Base-by-base conservation (phyloP, 805 yeast species). In the Candida ficus region DNA sequence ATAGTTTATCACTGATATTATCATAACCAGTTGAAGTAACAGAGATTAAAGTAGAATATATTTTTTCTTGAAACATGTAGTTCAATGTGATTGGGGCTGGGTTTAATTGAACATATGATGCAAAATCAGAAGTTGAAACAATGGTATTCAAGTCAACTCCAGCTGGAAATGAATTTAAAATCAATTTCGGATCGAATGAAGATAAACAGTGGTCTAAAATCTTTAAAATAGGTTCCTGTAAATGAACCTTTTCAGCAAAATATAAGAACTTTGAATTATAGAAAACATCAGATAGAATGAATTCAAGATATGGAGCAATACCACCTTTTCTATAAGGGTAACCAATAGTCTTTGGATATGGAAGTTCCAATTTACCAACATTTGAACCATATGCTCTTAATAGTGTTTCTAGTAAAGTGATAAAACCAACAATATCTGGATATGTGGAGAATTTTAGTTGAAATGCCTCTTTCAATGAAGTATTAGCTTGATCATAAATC, bases 221-320 rank as follows among this genome's bases (percentile, higher is more conserved):
- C 2, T 67, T 59, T 30, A 88, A 54, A 20, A 86, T 67, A 1
- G 73, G 67, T 3, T 60, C 46, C 52, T 85, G 90, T 10, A 90
- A 50, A 2, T 68, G 57, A 21, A 64, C 49, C 34, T 54, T 59
- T 14, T 52, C 63, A 25, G 64, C 45, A 11, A 69, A 55, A 22
- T 56, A 56, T 5, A 75, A 57, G 8, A 67, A 60, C 3, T 63
- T 54, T 3, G 85, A 64, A 20, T 76, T 73, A 7, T 71, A 73
- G 48, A 89, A 76, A 0, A 89, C 76, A 32, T 83, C 84, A 11
- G 71, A 63, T n/a, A 84, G 54, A 12, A 89, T 57, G 50, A 76
- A 88, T 39, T 87, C 91, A 39, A 85, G 58, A 52, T 90, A 91
- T 3, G 93, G 88, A 76, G 89, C 77, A 6, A 88, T 61, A 2